These are phyloP conservation scores for Neocallimastix lanati DNA, from an alignment of 192 early-diverging fungal genomes.

Conservation along the genomic window DNA sequence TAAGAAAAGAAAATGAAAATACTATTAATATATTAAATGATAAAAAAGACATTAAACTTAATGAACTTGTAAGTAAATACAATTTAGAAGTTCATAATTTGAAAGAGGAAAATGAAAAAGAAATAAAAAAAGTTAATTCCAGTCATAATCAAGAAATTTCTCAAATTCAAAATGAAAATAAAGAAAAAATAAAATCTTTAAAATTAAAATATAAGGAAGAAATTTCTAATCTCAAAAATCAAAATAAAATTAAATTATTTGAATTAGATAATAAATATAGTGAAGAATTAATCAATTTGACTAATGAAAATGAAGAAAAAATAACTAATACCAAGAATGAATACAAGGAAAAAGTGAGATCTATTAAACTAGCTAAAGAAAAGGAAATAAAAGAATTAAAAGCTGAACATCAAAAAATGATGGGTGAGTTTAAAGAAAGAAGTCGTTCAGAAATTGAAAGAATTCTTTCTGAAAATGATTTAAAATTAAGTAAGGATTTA, in stretches of 20 bases:
- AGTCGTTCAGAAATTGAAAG: background rate
- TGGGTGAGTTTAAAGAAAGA: background rate
- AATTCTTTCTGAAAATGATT: background rate
- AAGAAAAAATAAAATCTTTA: background rate
- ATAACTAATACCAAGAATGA: background rate
- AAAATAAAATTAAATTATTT: background rate
- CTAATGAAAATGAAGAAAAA: background rate
- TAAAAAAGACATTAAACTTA: background rate
- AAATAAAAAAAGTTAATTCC: background rate
- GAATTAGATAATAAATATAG: background rate
- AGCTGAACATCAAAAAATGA: background rate
- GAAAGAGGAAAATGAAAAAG: background rate
- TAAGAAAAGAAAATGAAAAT: background rate
- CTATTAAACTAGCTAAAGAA: background rate
- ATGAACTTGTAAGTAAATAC: background rate
- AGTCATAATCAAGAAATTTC: background rate
- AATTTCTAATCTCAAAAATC: background rate
- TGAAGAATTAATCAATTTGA: background rate
- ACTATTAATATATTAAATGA: background rate
- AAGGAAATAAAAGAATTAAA: background rate
- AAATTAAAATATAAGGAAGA: background rate
- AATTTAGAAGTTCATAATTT: background rate
- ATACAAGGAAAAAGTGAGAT: background rate
- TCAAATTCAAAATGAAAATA: background rate
- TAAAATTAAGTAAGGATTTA: background rate